Percentiles rank a stretch among this genome's conserved stretches.
Evolutionary conservation across 371 early-diverging fungal genomes (phyloP).

Genomic region (Mortierella sp.): DNA sequence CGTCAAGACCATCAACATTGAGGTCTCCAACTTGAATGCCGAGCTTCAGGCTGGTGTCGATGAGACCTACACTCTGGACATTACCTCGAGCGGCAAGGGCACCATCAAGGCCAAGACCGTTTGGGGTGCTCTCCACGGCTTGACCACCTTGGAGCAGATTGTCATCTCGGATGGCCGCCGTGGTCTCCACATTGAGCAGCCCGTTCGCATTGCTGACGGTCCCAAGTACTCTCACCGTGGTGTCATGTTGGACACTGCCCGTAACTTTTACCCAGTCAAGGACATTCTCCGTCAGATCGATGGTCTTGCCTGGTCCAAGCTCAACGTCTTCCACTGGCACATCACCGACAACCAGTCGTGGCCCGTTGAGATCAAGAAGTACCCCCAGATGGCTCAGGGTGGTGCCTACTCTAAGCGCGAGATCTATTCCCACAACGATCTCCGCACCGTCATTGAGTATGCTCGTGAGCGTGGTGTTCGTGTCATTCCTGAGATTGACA

Average conservation of each 20-base stretch:
- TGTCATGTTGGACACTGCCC: slow-evolving; percentile 77
- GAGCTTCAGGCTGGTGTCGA: slow-evolving; percentile 63
- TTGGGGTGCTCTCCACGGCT: slow-evolving; percentile 80
- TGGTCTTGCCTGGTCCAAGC: slow-evolving; percentile 81
- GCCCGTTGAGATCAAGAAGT: slow-evolving; percentile 70
- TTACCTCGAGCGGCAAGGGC: slow-evolving; percentile 60
- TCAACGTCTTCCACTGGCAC: slow-evolving; percentile 91
- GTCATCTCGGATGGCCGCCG: slow-evolving; percentile 55
- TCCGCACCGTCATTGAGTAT: slow-evolving; percentile 66
- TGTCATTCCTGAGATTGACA: slow-evolving; percentile 83
- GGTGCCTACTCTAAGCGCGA: slow-evolving; percentile 70
- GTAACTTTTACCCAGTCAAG: slow-evolving; percentile 77
- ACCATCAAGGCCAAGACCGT: slow-evolving; percentile 71
- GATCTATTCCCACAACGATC: slow-evolving; percentile 69
- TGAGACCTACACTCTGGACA: slow-evolving; percentile 73
- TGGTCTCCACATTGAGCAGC: slow-evolving; percentile 53
- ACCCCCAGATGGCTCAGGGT: slow-evolving; percentile 73
- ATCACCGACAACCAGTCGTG: slow-evolving; percentile 82
- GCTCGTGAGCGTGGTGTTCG: slow-evolving; percentile 81
- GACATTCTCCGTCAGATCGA: slow-evolving; percentile 72
- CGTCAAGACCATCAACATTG: slow-evolving; percentile 48
- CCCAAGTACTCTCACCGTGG: slow-evolving; percentile 82
- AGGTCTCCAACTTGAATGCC: slow-evolving; percentile 50
- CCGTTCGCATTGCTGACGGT: slow-evolving; percentile 73
- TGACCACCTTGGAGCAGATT: slow-evolving; percentile 83